Base-by-base conservation (phyloP, 1,139 yeast species). In the Debaryomyces fabryi region DNA sequence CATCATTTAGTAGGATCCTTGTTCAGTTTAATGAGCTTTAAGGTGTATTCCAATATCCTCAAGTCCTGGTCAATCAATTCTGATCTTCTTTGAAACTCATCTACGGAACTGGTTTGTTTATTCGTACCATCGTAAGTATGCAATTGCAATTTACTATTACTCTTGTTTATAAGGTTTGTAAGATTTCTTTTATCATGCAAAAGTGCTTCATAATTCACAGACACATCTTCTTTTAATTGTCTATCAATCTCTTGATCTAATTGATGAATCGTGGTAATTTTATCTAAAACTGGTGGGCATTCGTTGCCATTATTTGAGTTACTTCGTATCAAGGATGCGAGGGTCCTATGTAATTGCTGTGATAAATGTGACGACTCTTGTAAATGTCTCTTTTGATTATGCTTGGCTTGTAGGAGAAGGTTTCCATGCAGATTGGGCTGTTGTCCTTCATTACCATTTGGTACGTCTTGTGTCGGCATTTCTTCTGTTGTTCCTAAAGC, bases 61-160 rank as follows among this genome's bases (percentile, higher is more conserved):
- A 81, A 55, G 30, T 78, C 76, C 49, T 74, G 78, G 57, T 81
- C 82, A 3, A 77, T 56, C 7, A 67, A 48, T 51, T 79, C 83
- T 4, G 72, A 65, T 42, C 69, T 60, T n/a, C 62, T 55, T 55
- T 78, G 83, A 8, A 79, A 62, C 34, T 59, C 62, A 21, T 74
- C 74, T 20, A 45, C 36, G 3, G 23, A 20, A 23, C 30, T 40
- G 3, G 10, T 23, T 12, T 7, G 34, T 12, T 20, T 12, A 1
- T 18, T 40, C 20, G 25, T 20, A 40, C 30, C 18, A 6, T 40
- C 36, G 10, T 30, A 27, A 4, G 36, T 42, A 21, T 52, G 44
- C 8, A 46, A 9, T 9, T 47, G 43, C 41, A 66, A 43, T 12
- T 49, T 49, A 18, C 53, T 48, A 12, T 56, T 46, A 35, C 65